These are phyloP conservation scores for Hygrophoropsis aurantiaca DNA, from an alignment of 768 basidiomycete genomes.

Conservation along the genomic window DNA sequence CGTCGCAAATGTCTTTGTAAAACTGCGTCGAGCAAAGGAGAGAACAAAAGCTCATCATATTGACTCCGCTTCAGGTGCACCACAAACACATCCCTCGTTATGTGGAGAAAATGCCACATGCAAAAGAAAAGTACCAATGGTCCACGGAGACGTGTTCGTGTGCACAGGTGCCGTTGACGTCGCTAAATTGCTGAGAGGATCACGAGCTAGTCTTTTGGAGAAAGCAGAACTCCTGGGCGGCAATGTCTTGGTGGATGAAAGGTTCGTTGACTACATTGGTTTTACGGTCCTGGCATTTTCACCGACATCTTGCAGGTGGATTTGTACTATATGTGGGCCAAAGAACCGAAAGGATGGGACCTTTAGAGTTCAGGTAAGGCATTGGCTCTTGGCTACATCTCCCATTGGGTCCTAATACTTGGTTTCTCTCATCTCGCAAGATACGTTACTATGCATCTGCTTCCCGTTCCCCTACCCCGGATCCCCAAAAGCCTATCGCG, in stretches of 20 bases:
- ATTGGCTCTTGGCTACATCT: slow-evolving; percentile 2
- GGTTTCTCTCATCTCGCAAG: slow-evolving; percentile 33
- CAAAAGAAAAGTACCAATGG: slow-evolving; percentile 30
- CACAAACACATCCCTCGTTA: slow-evolving; percentile 37
- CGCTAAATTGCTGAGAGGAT: slow-evolving; percentile 52
- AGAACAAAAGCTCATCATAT: slow-evolving; percentile 25
- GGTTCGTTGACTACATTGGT: slow-evolving; percentile 46
- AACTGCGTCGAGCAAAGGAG: slow-evolving; percentile 43
- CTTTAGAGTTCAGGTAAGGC: slow-evolving; percentile 61
- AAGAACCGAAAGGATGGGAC: slow-evolving; percentile 48
- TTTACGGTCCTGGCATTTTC: slow-evolving; percentile 2
- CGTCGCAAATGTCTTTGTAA: slow-evolving; percentile 57
- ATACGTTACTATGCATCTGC: slow-evolving; percentile 63
- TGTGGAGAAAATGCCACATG: slow-evolving; percentile 24
- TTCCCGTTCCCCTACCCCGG: slow-evolving; percentile 47
- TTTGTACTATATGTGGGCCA: slow-evolving; percentile 55
- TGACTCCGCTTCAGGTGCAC: slow-evolving; percentile 37
- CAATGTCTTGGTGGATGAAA: slow-evolving; percentile 66
- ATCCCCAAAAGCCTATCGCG: slow-evolving; percentile 63
- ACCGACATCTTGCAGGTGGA: slow-evolving; percentile 49
- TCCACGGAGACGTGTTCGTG: slow-evolving; percentile 45
- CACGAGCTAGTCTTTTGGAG: slow-evolving; percentile 51
- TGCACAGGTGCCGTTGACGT: slow-evolving; percentile 67
- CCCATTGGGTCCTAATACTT: neutral
- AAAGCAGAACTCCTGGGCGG: slow-evolving; percentile 49